Conservation (phyloP, 2,329 filamentous ascomycete species). For the Claviceps africana region DNA sequence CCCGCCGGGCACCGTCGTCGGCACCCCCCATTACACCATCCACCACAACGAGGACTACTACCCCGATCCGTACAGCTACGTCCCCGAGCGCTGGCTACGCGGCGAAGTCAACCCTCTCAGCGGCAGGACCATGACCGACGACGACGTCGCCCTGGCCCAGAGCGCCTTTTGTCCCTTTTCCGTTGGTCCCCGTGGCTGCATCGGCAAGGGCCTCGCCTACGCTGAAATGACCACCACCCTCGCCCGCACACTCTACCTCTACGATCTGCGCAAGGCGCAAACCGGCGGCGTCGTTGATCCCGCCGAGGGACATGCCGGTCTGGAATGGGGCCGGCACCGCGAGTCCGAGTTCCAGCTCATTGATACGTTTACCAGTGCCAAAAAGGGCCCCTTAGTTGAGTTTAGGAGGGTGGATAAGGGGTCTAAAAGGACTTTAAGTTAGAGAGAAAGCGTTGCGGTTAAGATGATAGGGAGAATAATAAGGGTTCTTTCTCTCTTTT, state of each 20-base stretch:
- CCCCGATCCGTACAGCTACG: conserved; percentile 41
- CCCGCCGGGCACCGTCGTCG: conserved; percentile 48
- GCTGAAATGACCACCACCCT: conserved; percentile 51
- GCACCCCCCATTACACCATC: conserved; percentile 52
- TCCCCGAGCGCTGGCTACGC: conserved; percentile 52
- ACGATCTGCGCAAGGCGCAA: conserved; percentile 39
- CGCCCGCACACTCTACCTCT: conserved; percentile 46
- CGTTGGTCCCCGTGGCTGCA: conserved; percentile 55
- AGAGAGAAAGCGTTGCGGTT: too few relatives aligned
- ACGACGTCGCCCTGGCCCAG: conserved; percentile 41
- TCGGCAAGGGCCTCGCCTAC: conserved; percentile 57
- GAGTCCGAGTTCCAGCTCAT: conserved; percentile 51
- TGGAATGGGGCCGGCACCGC: conserved; percentile 41
- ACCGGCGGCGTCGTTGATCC: conserved; percentile 34
- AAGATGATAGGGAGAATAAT: too few relatives aligned
- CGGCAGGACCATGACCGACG: conserved; percentile 29
- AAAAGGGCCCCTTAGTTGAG: conserved; percentile 57
- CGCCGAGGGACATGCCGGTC: conserved; percentile 34
- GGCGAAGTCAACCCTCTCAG: conserved; percentile 26
- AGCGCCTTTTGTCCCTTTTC: conserved; percentile 64
- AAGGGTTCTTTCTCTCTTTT: too few relatives aligned
- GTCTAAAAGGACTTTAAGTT: too few relatives aligned
- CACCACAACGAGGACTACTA: conserved; percentile 54
- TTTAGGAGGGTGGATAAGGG: conserved; percentile 26
- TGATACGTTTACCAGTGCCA: conserved; percentile 61